phyloP scores from a whole-genome alignment of 495 filamentous ascomycete genomes.

The Astrothelium subdiscretum region DNA sequence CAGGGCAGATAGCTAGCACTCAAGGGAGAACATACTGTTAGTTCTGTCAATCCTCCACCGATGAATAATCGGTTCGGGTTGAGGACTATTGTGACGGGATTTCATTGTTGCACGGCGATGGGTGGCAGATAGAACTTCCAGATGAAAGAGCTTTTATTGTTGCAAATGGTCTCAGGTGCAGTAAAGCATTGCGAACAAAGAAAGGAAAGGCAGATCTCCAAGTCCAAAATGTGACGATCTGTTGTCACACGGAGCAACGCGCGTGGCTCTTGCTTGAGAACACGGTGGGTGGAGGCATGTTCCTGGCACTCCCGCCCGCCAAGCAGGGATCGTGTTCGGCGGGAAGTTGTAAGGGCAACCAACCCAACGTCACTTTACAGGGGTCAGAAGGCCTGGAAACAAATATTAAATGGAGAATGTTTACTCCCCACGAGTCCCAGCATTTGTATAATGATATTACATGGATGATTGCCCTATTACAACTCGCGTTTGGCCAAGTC shows the following conservation, averaged over 20 bases:
- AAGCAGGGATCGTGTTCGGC: not conserved
- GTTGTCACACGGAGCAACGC: constrained; percentile 1
- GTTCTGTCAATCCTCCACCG: not conserved
- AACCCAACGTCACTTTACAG: not conserved
- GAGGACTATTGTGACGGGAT: not conserved
- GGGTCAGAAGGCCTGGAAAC: too few species aligned
- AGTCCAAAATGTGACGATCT: not conserved
- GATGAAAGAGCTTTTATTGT: not conserved
- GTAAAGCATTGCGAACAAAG: not conserved
- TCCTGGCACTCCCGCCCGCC: not conserved
- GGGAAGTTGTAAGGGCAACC: constrained; percentile 1
- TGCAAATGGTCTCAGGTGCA: not conserved
- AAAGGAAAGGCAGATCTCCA: not conserved
- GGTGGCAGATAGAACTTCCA: not conserved
- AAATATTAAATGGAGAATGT: too few species aligned
- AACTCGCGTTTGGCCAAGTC: not conserved
- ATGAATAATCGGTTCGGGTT: not conserved
- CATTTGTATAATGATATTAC: too few species aligned
- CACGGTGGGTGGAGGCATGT: not conserved
- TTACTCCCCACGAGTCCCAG: too few species aligned
- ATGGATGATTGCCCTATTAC: not conserved
- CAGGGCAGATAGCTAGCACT: not conserved
- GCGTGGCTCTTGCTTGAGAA: not conserved
- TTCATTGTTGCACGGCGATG: not conserved
- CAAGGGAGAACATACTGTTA: not conserved